These are phyloP conservation scores for Balakata baccata DNA, from an alignment of 345 rosid genomes.

Conservation along the genomic window DNA sequence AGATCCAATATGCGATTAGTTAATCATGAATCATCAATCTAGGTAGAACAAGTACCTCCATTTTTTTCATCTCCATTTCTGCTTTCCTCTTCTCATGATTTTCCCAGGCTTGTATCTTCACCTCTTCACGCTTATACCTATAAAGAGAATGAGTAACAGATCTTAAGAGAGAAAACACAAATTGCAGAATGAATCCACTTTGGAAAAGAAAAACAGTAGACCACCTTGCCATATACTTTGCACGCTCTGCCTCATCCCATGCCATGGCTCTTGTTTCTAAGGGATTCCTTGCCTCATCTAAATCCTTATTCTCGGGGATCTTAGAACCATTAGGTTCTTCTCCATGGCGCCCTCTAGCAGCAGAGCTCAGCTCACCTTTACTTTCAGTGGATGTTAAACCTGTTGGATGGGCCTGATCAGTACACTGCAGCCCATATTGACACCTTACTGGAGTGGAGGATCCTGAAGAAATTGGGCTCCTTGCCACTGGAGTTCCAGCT, in stretches of 20 bases:
- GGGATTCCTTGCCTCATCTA: conserved; percentile 41
- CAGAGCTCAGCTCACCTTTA: conserved; percentile 24
- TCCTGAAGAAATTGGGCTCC: conserved; percentile 79
- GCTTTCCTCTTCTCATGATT: conserved; percentile 92
- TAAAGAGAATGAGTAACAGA: neutral
- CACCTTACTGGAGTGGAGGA: conserved; percentile 67
- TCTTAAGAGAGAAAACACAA: conserved; percentile 2
- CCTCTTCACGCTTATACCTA: conserved; percentile 90
- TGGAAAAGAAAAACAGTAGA: neutral
- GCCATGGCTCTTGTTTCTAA: conserved; percentile 74
- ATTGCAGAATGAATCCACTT: neutral
- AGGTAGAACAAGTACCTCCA: conserved; percentile 52
- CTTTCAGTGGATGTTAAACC: conserved; percentile 19
- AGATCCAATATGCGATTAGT: neutral
- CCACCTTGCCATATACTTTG: conserved; percentile 88
- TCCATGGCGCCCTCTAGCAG: conserved; percentile 21
- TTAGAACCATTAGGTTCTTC: conserved; percentile 22
- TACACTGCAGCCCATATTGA: conserved; percentile 31
- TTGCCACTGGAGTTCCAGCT: conserved; percentile 65
- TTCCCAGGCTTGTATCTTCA: conserved; percentile 96
- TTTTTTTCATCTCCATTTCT: conserved; percentile 87
- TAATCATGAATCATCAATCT: neutral
- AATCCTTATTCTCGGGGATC: conserved; percentile 19
- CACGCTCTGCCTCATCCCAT: conserved; percentile 94
- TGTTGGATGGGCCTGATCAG: conserved; percentile 24